Evolutionary conservation across 768 basidiomycete species (phyloP).

Genomic region (Nidularia pulvinata): DNA sequence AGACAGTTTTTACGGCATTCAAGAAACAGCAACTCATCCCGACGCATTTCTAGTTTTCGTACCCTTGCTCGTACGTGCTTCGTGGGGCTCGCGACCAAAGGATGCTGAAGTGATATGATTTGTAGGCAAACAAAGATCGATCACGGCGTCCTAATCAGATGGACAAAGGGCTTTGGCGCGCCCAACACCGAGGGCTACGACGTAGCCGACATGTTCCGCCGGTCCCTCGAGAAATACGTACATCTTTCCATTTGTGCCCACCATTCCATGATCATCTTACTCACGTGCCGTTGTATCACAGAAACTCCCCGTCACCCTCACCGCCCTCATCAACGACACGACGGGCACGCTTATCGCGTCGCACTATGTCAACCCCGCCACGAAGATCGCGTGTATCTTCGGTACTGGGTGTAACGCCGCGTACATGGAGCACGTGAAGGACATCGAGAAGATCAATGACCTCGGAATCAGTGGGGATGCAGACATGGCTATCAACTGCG

Average conservation of each 20-base stretch:
- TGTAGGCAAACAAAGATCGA: conserved; percentile 82
- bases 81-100: neutral
- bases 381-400: conserved; percentile 95
- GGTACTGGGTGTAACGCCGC: conserved; percentile 99
- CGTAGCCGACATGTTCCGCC: conserved; percentile 91
- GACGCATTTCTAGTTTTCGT: conserved; percentile 72
- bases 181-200: conserved; percentile 90
- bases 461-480: conserved; percentile 65
- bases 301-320: conserved; percentile 83
- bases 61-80: conserved; percentile 82
- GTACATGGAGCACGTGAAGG: conserved; percentile 89
- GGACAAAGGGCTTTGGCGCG: conserved; percentile 99
- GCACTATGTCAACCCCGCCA: conserved; percentile 88
- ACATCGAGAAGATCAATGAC: conserved; percentile 83
- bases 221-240: conserved; percentile 78
- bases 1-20: neutral
- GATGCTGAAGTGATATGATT: no score
- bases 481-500: conserved; percentile 96
- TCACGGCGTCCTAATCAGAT: conserved; percentile 92
- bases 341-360: conserved; percentile 98
- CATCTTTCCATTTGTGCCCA: conserved; percentile 19
- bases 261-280: no score
- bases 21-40: conserved; percentile 3
- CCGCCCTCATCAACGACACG: conserved; percentile 95
- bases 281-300: conserved; percentile 23